phyloP scores from a whole-genome alignment of 2,329 filamentous ascomycete genomes.

The Penicillium sp. region DNA sequence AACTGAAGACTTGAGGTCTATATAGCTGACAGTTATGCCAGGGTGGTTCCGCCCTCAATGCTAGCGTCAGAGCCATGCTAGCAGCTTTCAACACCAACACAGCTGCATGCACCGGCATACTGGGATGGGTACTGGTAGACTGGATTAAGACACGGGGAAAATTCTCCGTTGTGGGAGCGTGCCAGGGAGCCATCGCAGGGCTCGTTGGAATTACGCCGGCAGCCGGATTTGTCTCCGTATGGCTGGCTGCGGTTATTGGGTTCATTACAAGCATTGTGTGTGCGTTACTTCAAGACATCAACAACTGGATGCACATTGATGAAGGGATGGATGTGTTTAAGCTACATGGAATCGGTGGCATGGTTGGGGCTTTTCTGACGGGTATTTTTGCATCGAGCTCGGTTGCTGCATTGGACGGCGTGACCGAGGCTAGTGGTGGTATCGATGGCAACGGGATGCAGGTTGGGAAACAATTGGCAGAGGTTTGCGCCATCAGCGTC shows the following conservation, averaged over 20 bases:
- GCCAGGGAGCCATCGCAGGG: conserved; percentile 59
- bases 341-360: conserved; percentile 59
- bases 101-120: conserved; percentile 54
- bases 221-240: conserved; percentile 26
- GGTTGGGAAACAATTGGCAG: conserved; percentile 57
- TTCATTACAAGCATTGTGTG: conserved; percentile 57
- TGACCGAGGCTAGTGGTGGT: conserved; percentile 46
- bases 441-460: conserved; percentile 59
- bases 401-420: conserved; percentile 50
- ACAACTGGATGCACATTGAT: conserved; percentile 56
- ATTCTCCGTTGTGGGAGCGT: conserved; percentile 58
- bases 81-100: conserved; percentile 61
- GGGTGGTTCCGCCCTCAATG: conserved; percentile 56
- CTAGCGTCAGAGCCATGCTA: conserved; percentile 54
- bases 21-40: conserved; percentile 7
- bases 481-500: conserved; percentile 54
- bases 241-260: conserved; percentile 41
- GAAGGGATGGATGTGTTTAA: conserved; percentile 63
- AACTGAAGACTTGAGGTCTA: too few relatives aligned
- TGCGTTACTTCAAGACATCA: conserved; percentile 51
- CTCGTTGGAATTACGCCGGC: conserved; percentile 62
- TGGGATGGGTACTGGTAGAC: conserved; percentile 57
- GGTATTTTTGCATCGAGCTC: conserved; percentile 55
- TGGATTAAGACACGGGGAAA: conserved; percentile 53
- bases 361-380: conserved; percentile 59